Conservation (phyloP, 257 asterid species). For the Handroanthus guayacan region DNA sequence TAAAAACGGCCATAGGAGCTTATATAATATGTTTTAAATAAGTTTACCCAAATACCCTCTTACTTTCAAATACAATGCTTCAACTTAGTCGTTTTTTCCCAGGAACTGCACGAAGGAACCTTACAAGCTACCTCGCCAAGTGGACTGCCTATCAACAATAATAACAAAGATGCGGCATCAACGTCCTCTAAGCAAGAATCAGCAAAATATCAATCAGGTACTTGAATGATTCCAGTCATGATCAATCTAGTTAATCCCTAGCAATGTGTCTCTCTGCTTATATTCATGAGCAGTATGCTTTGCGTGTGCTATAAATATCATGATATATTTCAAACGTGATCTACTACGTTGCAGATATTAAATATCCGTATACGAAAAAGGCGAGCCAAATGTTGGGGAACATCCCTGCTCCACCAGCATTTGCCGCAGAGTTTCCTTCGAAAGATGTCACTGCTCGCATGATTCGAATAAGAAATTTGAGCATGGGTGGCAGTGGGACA, state of each 20-base stretch:
- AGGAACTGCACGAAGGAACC: slow-evolving; percentile 49
- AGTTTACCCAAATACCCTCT: neutral
- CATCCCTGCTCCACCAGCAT: slow-evolving; percentile 83
- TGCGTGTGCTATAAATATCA: neutral
- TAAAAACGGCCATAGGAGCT: too few species aligned
- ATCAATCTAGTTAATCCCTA: neutral
- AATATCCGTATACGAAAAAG: slow-evolving; percentile 58
- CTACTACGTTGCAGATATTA: slow-evolving; percentile 49
- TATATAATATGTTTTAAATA: too few species aligned
- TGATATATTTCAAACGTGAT: neutral
- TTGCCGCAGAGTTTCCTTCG: slow-evolving; percentile 83
- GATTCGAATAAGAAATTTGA: slow-evolving; percentile 44
- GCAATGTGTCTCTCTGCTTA: neutral
- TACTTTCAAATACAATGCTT: slow-evolving; percentile 16
- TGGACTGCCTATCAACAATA: slow-evolving; percentile 36
- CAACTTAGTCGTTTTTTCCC: slow-evolving; percentile 18
- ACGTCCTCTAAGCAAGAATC: slow-evolving; percentile 44
- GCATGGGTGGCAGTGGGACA: slow-evolving; percentile 35
- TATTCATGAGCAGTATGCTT: neutral
- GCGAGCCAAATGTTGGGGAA: slow-evolving; percentile 77
- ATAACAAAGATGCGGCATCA: slow-evolving; percentile 30
- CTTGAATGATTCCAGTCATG: neutral
- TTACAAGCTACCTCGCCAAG: slow-evolving; percentile 37
- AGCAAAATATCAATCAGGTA: slow-evolving; percentile 59
- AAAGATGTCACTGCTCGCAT: slow-evolving; percentile 67